phyloP scores from a whole-genome alignment of 2,329 filamentous ascomycete species.

The Alternaria triticimaculans region DNA sequence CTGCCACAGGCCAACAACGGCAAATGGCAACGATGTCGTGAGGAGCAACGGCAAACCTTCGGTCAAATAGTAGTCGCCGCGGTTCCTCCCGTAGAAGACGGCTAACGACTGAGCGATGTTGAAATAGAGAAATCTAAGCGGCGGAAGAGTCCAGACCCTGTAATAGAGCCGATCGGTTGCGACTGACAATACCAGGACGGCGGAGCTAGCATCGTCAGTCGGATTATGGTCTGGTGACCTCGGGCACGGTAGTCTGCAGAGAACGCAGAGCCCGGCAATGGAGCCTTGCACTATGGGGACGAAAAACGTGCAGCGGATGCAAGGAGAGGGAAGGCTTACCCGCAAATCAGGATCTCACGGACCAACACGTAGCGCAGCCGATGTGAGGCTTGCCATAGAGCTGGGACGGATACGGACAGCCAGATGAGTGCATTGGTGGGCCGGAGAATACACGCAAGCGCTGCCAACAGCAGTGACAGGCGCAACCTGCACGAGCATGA shows the following conservation, averaged over 20 bases:
- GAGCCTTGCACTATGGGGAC: slow-evolving; percentile 8
- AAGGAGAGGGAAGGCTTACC: slow-evolving; percentile 42
- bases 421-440: slow-evolving; percentile 92
- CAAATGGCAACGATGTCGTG: slow-evolving; percentile 82
- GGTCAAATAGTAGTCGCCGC: slow-evolving; percentile 90
- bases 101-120: slow-evolving; percentile 88
- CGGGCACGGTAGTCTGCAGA: slow-evolving; percentile 10
- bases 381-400: slow-evolving; percentile 55
- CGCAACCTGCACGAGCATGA: slow-evolving; percentile 44
- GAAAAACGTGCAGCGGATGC: slow-evolving; percentile 19
- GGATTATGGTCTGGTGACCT: slow-evolving; percentile 18
- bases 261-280: slow-evolving; percentile 4
- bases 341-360: slow-evolving; percentile 69
- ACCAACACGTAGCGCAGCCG: slow-evolving; percentile 60
- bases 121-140: slow-evolving; percentile 85
- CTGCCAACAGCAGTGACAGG: slow-evolving; percentile 75
- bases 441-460: slow-evolving; percentile 81
- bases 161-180: slow-evolving; percentile 81
- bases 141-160: slow-evolving; percentile 84
- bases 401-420: slow-evolving; percentile 68
- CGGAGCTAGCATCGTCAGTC: slow-evolving; percentile 51
- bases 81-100: slow-evolving; percentile 89
- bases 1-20: slow-evolving; percentile 67
- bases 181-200: slow-evolving; percentile 68
- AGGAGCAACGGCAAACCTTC: slow-evolving; percentile 89